These are phyloP conservation scores for Chiua virens DNA, from an alignment of 768 basidiomycete species.

Conservation along the genomic window DNA sequence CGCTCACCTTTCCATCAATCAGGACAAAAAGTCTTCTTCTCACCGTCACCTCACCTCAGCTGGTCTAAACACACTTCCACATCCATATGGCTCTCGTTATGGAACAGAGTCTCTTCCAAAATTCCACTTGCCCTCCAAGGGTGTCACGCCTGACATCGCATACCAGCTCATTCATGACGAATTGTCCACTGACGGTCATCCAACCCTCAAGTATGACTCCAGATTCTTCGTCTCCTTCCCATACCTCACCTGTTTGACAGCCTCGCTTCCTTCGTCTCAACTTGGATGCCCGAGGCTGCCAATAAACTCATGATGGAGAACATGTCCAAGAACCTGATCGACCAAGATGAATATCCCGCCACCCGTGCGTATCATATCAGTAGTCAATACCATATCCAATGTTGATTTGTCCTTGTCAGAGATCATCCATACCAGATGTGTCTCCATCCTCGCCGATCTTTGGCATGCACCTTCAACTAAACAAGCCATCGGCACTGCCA, in stretches of 20 bases:
- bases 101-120: constrained; percentile 70
- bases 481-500: constrained; percentile 65
- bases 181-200: constrained; percentile 53
- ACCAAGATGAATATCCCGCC: constrained; percentile 69
- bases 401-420: constrained; percentile 22
- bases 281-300: constrained; percentile 57
- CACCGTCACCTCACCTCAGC: constrained; percentile 37
- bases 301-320: constrained; percentile 63
- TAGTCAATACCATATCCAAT: neutral
- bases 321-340: constrained; percentile 66
- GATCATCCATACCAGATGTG: constrained; percentile 44
- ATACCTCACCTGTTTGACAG: constrained; percentile 14
- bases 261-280: constrained; percentile 67
- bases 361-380: constrained; percentile 36
- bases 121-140: constrained; percentile 62
- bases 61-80: constrained; percentile 33
- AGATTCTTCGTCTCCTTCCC: neutral
- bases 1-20: neutral
- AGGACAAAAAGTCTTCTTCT: constrained; percentile 47
- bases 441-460: constrained; percentile 62
- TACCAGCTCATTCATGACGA: constrained; percentile 68
- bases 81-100: constrained; percentile 63
- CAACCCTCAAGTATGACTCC: constrained; percentile 46
- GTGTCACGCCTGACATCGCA: constrained; percentile 49
- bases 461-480: constrained; percentile 62